A percentile compares a stretch with the other conserved stretches of the same genome.
phyloP scores from a whole-genome alignment of 306 rosid species.

The Oxytropis ochrocephala region DNA sequence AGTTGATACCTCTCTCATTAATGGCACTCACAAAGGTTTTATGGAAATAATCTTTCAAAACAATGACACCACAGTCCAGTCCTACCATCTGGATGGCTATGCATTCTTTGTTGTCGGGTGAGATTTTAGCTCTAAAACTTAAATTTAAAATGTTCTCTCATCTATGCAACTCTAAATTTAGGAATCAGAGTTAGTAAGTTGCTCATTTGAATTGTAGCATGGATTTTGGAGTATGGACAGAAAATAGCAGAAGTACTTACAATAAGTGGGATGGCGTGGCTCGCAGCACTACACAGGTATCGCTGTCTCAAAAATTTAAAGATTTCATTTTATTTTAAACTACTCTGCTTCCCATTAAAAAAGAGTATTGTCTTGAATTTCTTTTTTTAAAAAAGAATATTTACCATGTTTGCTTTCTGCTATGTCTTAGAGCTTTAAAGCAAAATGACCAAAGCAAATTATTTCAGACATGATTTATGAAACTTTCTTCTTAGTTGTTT shows the following conservation, averaged over 20 bases:
- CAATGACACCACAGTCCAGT: constrained; percentile 70
- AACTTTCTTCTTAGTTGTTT: constrained; percentile 13
- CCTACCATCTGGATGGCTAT: constrained; percentile 82
- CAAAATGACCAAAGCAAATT: not conserved
- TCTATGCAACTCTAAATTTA: not conserved
- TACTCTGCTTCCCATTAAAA: no score
- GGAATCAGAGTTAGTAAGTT: constrained; percentile 12
- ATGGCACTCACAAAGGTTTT: constrained; percentile 69
- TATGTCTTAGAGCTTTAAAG: not conserved
- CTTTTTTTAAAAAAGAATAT: not conserved
- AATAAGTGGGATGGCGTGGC: constrained; percentile 88
- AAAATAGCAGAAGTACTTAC: constrained; percentile 72
- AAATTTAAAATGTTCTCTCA: not conserved
- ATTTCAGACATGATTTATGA: not conserved
- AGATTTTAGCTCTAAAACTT: constrained; percentile 30
- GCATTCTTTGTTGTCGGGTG: constrained; percentile 85
- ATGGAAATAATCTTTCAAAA: constrained; percentile 85
- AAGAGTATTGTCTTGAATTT: no score
- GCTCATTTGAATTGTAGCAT: constrained; percentile 48
- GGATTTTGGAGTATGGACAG: constrained; percentile 88
- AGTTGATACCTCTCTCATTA: constrained; percentile 69
- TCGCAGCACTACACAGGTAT: constrained; percentile 75
- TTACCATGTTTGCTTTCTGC: not conserved
- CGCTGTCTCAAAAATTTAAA: not conserved
- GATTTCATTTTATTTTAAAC: not conserved